Conservation (phyloP, 345 rosid genomes). For the Litchi chinensis region DNA sequence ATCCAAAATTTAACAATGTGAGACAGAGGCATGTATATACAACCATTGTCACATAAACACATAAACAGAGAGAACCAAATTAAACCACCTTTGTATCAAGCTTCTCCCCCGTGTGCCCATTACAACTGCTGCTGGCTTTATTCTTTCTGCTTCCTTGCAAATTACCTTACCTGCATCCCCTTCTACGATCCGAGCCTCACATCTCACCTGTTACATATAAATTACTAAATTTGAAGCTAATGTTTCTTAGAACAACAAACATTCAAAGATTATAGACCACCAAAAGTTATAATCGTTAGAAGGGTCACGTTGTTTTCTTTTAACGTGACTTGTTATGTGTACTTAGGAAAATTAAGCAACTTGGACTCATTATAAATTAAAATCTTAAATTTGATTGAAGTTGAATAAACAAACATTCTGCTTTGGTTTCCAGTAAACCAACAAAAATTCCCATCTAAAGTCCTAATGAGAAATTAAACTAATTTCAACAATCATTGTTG, state of each 20-base stretch:
- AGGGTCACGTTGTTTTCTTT: no score
- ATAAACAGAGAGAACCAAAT: background rate
- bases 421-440: no score
- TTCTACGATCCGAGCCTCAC: conserved; percentile 70
- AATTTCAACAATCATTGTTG: background rate
- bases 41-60: background rate
- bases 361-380: no score
- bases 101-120: conserved; percentile 90
- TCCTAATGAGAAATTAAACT: background rate
- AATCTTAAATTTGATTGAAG: no score
- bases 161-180: conserved; percentile 81
- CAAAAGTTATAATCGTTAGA: background rate
- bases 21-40: background rate
- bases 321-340: no score
- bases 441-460: no score
- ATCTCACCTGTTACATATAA: conserved; percentile 50
- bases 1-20: background rate
- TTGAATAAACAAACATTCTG: no score
- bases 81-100: conserved; percentile 67
- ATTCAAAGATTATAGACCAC: background rate
- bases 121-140: conserved; percentile 88
- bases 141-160: conserved; percentile 77
- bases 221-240: conserved; percentile 4
- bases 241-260: background rate
- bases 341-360: no score